Evolutionary conservation across 306 rosid genomes (phyloP), one percentile per base, ranked within the genome.

Genomic region (Canavalia ensiformis): DNA sequence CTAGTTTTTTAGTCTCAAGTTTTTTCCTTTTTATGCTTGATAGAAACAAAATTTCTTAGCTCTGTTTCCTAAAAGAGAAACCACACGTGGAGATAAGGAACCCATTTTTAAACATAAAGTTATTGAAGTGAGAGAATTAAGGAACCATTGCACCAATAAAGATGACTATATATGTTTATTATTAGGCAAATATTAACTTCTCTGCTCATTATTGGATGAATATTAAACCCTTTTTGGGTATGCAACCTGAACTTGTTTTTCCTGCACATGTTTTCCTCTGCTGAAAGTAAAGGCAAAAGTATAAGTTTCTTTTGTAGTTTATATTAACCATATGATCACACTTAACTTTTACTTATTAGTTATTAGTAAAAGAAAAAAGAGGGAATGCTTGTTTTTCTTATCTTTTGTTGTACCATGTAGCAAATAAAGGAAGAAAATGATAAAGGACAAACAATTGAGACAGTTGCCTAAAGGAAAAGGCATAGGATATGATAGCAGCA

Each of bases 381-480:
- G 28, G 64, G 37, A 5, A 6, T n/a, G 12, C 28, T 30, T 18
- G 2, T 60, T 34, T 65, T 60, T 37, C 7, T 74, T 69, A 18
- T 54, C 29, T 18, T 18, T 18, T 44, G 35, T 8, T 63, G 69
- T 44, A 66, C 33, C 66, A 4, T n/a, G 7, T 12, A 66, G 8
- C 46, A 45, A 37, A 54, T 33, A 81, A 74, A 75, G 85, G 64
- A 57, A 35, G 31, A 66, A 74, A 41, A 44, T 73, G 69, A 50
- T 37, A 54, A 51, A 73, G 8, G 58, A 47, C 31, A 68, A 68
- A 68, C 30, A 49, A 69, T 64, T 37, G 56, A 80, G 55, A 68
- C 54, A 68, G 18, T 33, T 28, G 8, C 33, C 50, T 42, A 25
- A 41, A 83, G 59, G 77, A 73, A 84, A 82, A 76, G 76, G 30